Evolutionary conservation across 2,329 filamentous ascomycete genomes (phyloP).

Genomic region (Paraphaeosphaeria sporulosa): DNA sequence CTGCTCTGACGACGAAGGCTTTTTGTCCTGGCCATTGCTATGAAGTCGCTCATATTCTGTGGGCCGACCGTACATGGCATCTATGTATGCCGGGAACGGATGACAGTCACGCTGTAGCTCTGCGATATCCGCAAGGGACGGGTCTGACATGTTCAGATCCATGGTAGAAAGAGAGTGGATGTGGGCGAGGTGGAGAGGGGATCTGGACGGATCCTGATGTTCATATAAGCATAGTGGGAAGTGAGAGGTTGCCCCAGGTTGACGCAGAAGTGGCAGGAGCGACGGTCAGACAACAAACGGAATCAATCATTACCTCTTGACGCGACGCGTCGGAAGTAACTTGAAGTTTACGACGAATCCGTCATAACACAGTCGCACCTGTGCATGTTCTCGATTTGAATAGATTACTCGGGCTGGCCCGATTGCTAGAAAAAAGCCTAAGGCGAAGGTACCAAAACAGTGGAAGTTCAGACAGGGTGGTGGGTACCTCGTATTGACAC

Average conservation of each 20-base stretch:
- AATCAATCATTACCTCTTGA: background rate
- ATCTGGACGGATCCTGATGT: background rate
- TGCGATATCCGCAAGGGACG: constrained; percentile 6
- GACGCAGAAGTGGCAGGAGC: constrained; percentile 1
- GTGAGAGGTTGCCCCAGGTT: background rate
- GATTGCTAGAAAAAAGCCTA: too few species aligned
- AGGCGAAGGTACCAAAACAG: too few species aligned
- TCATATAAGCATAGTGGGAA: background rate
- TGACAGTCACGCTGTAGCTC: constrained; percentile 14
- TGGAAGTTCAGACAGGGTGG: too few species aligned
- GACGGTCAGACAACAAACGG: background rate
- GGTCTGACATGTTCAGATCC: background rate
- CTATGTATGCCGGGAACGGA: constrained; percentile 13
- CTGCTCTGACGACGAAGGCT: background rate
- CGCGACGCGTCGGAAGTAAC: too few species aligned
- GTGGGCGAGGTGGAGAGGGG: background rate
- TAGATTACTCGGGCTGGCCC: too few species aligned
- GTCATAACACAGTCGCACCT: too few species aligned
- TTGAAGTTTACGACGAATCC: too few species aligned
- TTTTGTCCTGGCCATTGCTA: background rate
- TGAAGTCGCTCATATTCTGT: background rate
- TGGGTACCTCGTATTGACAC: too few species aligned
- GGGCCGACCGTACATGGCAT: constrained; percentile 9
- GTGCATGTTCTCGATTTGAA: too few species aligned
- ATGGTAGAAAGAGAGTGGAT: background rate